Conservation (phyloP, 345 rosid species). For the Kernera saxatilis region DNA sequence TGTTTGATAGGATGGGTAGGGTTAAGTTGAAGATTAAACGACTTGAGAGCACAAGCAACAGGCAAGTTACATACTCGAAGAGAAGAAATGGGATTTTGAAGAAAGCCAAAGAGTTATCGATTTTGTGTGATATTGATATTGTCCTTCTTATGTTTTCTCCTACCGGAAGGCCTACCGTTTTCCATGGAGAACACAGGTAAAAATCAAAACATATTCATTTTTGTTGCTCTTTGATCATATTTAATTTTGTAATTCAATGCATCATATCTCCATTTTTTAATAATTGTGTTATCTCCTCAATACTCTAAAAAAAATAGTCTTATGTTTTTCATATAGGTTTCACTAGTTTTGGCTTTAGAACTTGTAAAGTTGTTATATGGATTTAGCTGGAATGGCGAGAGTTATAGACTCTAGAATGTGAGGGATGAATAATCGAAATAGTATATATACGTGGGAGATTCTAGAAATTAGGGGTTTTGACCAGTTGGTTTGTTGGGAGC, state of each 20-base stretch:
- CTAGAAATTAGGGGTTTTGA: neutral
- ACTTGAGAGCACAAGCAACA: conserved; percentile 65
- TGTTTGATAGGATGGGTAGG: conserved; percentile 65
- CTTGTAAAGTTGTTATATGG: neutral
- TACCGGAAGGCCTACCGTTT: conserved; percentile 61
- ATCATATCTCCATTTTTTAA: neutral
- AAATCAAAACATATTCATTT: neutral
- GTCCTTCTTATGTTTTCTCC: conserved; percentile 92
- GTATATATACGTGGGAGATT: neutral
- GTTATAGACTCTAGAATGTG: neutral
- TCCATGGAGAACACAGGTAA: conserved; percentile 74
- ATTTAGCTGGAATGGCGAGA: neutral
- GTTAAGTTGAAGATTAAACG: conserved; percentile 82
- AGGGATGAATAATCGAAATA: neutral
- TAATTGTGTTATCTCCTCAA: neutral
- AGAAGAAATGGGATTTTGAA: conserved; percentile 78
- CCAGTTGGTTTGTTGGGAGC: neutral
- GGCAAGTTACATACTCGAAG: conserved; percentile 82
- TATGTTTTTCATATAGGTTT: neutral
- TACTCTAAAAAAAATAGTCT: neutral
- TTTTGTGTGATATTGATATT: conserved; percentile 76
- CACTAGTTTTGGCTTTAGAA: neutral
- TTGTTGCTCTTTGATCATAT: neutral
- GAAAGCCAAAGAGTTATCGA: conserved; percentile 86
- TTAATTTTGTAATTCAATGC: neutral